These are phyloP conservation scores for Mediolabrus comicus DNA, from an alignment of 108 stramenopile genomes.

Conservation along the genomic window DNA sequence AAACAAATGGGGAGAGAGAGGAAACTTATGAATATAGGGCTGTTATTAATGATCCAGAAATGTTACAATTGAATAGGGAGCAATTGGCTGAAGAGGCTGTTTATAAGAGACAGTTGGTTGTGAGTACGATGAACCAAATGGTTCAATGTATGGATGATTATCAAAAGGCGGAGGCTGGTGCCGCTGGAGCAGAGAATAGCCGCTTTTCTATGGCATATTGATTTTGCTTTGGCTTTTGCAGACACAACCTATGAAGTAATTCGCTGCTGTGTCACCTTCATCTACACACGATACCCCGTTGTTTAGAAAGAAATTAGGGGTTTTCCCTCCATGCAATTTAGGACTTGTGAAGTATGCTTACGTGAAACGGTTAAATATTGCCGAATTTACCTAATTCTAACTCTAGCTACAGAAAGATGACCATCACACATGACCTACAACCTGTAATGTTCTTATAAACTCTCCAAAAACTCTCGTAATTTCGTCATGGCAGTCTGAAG, in stretches of 20 bases:
- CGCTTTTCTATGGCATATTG: slow-evolving; percentile 37
- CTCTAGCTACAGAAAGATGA: neutral
- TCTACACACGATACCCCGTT: neutral
- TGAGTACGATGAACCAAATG: slow-evolving; percentile 37
- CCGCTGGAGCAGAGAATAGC: slow-evolving; percentile 15
- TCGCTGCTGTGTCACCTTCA: too few species aligned
- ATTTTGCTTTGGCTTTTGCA: too few species aligned
- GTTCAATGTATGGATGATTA: slow-evolving; percentile 38
- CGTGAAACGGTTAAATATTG: neutral
- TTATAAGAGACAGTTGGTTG: slow-evolving; percentile 30
- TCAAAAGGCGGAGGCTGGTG: slow-evolving; percentile 34
- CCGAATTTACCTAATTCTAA: neutral
- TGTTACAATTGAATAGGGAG: slow-evolving; percentile 31
- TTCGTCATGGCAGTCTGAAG: slow-evolving; percentile 79
- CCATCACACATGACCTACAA: too few species aligned
- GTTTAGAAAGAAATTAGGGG: neutral
- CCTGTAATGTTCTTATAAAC: slow-evolving; percentile 1
- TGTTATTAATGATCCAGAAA: slow-evolving; percentile 36
- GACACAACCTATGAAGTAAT: too few species aligned
- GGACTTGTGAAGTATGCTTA: neutral
- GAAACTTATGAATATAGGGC: slow-evolving; percentile 25
- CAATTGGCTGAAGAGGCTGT: slow-evolving; percentile 36
- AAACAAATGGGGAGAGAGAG: slow-evolving; percentile 13
- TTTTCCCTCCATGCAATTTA: neutral
- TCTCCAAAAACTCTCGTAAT: slow-evolving; percentile 60